Base-by-base conservation (phyloP, 495 filamentous ascomycete genomes). In the Acidomyces sp. region DNA sequence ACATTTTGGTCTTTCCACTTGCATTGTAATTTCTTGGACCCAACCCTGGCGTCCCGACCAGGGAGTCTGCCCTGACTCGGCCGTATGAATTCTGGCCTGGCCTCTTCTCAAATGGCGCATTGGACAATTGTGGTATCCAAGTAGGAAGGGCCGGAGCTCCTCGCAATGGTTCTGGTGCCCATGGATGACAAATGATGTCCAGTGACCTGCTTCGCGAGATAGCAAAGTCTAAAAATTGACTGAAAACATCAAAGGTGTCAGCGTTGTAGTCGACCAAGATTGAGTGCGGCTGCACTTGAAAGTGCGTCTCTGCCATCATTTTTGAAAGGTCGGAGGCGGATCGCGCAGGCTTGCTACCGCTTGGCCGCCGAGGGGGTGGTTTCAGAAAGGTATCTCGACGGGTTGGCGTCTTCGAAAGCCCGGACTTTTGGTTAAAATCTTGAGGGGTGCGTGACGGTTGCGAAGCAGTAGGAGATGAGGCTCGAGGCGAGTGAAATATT, bases 101-200 rank as follows among this genome's bases (percentile, higher is more conserved):
- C 32, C 41, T 39, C 5, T 25, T 24, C 6, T 34, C 41, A 30
- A 45, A 45, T 3, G 41, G 19, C 6, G 16, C 34, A 27, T 39
- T 45, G 6, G 39, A 41, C 3, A 45, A 15, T 18, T 42, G 41
- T 9, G 41, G 37, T 6, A 45, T 45, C 41, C 41, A 45, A 3
- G 34, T 29, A 4, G 41, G 41, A 7, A 45, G 21, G 2, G 13
- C 4, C 6, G 37, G 32, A 7, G 32, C 7, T 34, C 32, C 15
- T 7, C 32, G 12, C 9, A 17, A 16, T 7, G 32, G 32, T n/a
- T 40, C 43, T n/a, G 46, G 46, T 13, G 46, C 46, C 46, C 46
- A 49, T 12, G 46, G 46, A 18, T 41, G 37, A 29, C 48, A 51
- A 5, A 51, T 18, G 13, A 51, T 46, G 33, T 51, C 48, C 13